These are phyloP conservation scores for Hyaloscypha variabilis DNA, from an alignment of 495 filamentous ascomycete species.

Conservation along the genomic window DNA sequence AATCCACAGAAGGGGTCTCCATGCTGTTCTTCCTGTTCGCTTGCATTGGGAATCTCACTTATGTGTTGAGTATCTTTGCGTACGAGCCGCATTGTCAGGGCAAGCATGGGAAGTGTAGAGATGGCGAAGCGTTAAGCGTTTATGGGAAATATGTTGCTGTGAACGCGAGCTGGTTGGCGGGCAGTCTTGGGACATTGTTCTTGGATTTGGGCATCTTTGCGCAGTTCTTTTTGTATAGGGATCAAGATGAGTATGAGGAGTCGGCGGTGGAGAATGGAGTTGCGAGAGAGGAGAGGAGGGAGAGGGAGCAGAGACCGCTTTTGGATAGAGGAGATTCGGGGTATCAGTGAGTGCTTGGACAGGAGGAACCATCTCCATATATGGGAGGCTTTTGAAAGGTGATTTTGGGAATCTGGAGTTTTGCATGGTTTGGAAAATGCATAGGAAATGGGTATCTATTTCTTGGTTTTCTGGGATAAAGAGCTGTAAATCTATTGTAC, in stretches of 20 bases:
- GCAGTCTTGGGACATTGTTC: conserved; percentile 83
- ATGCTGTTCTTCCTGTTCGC: conserved; percentile 96
- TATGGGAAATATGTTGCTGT: conserved; percentile 84
- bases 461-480: neutral
- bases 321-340: conserved; percentile 25
- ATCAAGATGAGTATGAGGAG: conserved; percentile 22
- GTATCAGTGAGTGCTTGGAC: conserved; percentile 1
- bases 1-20: conserved; percentile 87
- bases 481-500: neutral
- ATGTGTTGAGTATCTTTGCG: conserved; percentile 87
- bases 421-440: neutral
- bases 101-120: conserved; percentile 44
- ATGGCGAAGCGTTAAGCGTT: conserved; percentile 55
- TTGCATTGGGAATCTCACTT: conserved; percentile 91
- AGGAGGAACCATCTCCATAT: neutral
- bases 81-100: conserved; percentile 66
- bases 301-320: conserved; percentile 25
- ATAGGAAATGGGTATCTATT: conserved; percentile 4
- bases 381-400: neutral
- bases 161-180: conserved; percentile 86
- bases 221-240: conserved; percentile 80
- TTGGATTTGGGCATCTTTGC: conserved; percentile 85
- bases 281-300: conserved; percentile 9
- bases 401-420: neutral
- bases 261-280: conserved; percentile 5